phyloP scores from a whole-genome alignment of 2,329 filamentous ascomycete species.

The Apiospora saccharicola region DNA sequence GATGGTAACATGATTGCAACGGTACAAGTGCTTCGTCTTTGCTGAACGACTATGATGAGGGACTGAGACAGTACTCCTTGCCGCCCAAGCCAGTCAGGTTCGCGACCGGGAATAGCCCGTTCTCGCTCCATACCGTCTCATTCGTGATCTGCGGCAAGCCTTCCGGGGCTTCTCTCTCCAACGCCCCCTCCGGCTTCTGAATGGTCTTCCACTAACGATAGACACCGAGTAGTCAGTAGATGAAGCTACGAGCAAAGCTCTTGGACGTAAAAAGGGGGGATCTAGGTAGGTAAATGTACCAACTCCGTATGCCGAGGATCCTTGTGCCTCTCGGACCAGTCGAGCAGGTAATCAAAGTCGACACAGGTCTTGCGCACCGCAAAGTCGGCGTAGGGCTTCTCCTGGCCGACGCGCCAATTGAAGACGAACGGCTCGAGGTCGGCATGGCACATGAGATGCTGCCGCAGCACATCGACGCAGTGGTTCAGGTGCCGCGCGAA shows the following conservation, averaged over 20 bases:
- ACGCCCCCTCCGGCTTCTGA: background rate
- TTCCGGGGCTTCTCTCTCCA: background rate
- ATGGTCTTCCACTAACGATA: background rate
- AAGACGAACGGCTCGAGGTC: conserved; percentile 27
- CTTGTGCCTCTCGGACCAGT: conserved; percentile 23
- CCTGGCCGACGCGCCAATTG: conserved; percentile 26
- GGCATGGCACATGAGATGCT: conserved; percentile 29
- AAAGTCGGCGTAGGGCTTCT: conserved; percentile 22
- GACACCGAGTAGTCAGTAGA: too few species aligned
- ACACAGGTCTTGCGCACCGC: conserved; percentile 10
- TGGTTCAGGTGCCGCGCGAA: conserved; percentile 27
- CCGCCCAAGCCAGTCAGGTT: conserved; percentile 3
- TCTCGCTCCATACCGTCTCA: background rate
- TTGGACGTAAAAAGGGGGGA: background rate
- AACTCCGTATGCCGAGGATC: conserved; percentile 33
- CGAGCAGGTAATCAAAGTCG: conserved; percentile 20
- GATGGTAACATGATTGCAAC: too few species aligned
- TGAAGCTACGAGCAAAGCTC: background rate
- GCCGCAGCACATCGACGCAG: conserved; percentile 24
- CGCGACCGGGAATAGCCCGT: background rate
- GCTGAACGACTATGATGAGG: background rate
- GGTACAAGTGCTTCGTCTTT: too few species aligned
- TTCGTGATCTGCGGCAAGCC: conserved; percentile 1
- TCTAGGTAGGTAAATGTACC: background rate
- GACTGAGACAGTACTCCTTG: background rate